Evolutionary conservation across 2,329 filamentous ascomycete species (phyloP).

Genomic region (Trichocomaceae sp.): DNA sequence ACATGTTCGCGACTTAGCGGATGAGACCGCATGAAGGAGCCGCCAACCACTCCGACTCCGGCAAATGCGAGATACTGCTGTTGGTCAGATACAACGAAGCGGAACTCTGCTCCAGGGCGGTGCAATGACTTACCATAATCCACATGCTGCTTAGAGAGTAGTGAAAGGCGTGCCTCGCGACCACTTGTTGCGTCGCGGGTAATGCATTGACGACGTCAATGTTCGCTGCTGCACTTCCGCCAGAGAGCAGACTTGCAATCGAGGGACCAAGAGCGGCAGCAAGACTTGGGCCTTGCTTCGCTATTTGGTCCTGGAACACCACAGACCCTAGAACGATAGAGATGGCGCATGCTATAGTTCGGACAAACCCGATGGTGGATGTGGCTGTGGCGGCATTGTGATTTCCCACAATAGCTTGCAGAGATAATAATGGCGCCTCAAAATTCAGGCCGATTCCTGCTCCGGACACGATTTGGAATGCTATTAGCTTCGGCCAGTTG

Average conservation of each 20-base stretch:
- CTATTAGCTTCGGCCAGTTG: slow-evolving; percentile 28
- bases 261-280: slow-evolving; percentile 8
- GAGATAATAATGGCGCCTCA: slow-evolving; percentile 47
- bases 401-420: slow-evolving; percentile 50
- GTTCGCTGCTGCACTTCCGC: slow-evolving; percentile 9
- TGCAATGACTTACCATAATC: slow-evolving; percentile 7
- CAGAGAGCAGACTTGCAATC: slow-evolving; percentile 1
- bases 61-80: slow-evolving; percentile 9
- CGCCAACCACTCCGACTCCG: slow-evolving; percentile 1
- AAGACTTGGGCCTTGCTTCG: slow-evolving; percentile 12
- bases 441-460: slow-evolving; percentile 50
- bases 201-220: slow-evolving; percentile 6
- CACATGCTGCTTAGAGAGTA: slow-evolving; percentile 8
- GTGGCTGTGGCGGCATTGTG: slow-evolving; percentile 53
- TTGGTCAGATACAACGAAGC: neutral
- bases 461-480: slow-evolving; percentile 46
- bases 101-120: neutral
- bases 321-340: slow-evolving; percentile 50
- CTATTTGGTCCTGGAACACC: slow-evolving; percentile 36
- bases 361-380: slow-evolving; percentile 49
- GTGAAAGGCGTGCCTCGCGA: slow-evolving; percentile 7
- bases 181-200: slow-evolving; percentile 4
- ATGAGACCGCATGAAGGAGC: slow-evolving; percentile 7
- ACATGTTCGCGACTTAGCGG: slow-evolving; percentile 8
- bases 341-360: slow-evolving; percentile 47